Base-by-base conservation (phyloP, 441 rosid genomes). In the Populus hybrid region DNA sequence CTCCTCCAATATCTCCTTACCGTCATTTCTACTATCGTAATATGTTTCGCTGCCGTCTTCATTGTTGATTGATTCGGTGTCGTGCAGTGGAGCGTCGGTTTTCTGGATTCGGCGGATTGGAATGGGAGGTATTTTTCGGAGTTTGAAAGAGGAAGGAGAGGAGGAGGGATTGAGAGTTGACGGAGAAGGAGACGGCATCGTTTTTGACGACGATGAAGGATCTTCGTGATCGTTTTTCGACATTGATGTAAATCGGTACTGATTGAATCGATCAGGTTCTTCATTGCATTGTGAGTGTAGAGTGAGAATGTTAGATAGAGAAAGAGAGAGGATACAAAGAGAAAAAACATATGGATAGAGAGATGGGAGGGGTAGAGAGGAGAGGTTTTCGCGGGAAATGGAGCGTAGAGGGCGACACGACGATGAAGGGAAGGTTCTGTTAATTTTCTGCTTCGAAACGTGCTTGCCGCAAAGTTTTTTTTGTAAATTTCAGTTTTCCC, bases 111-210 rank as follows among this genome's bases (percentile, higher is more conserved):
- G 89, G 73, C 85, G 87, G 42, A 81, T n/a, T 0, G 91, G 89
- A 35, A 89, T 89, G 40, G 84, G 89, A 54, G 95, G 92, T 76
- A 91, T 93, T 79, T 95, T 92, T 38, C 87, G 84, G 69, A 93
- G 90, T 80, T 89, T 91, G 69, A 36, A 80, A 9, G 82, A 75
- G 75, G 77, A 69, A 59, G 32, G 32, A 30, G 90, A 11, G 32
- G 87, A 70, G 16, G 88, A 40, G 24, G 78, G 46, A 10, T 76
- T 42, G 32, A 32, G 42, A 10, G 72, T 69, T 21, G 73, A 61
- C 40, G 71, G 24, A 16, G 74, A 57, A 20, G 78, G 18, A 42
- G 74, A 12, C 59, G 80, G 64, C 36, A 65, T 21, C 66, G 88
- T 74, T 63, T 61, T 12, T 73, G 35, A 9, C 2, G 50, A 20